Evolutionary conservation across 495 filamentous ascomycete genomes (phyloP).

Genomic region (Penicillium nucicola): DNA sequence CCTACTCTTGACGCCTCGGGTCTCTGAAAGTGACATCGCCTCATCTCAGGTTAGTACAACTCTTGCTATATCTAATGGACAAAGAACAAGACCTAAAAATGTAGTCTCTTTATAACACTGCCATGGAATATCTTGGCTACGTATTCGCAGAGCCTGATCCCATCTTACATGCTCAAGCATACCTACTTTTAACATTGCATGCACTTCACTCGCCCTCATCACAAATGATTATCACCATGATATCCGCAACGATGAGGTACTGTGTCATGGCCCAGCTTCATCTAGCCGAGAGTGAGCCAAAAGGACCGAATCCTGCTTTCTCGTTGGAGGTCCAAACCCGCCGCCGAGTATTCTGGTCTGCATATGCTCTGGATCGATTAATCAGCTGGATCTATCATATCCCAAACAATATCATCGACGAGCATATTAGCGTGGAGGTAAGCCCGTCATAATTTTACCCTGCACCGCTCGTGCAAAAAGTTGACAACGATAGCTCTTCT

Average conservation of each 20-base stretch:
- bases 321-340: conserved; percentile 16
- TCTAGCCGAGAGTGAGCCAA: conserved; percentile 4
- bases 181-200: conserved; percentile 21
- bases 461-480: neutral
- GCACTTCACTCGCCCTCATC: conserved; percentile 24
- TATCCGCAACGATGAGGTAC: conserved; percentile 19
- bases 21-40: conserved; percentile 13
- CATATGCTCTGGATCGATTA: conserved; percentile 22
- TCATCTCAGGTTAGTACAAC: conserved; percentile 13
- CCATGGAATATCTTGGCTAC: conserved; percentile 9
- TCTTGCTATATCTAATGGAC: neutral
- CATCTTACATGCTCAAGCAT: conserved; percentile 20
- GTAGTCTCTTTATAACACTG: conserved; percentile 12
- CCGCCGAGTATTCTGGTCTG: conserved; percentile 23
- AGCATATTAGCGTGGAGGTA: conserved; percentile 19
- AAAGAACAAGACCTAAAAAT: neutral
- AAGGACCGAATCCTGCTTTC: neutral
- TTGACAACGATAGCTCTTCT: conserved; percentile 16
- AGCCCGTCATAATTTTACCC: neutral
- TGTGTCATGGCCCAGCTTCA: conserved; percentile 19
- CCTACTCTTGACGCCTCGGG: conserved; percentile 17
- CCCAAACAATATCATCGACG: conserved; percentile 17
- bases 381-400: conserved; percentile 22
- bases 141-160: conserved; percentile 14
- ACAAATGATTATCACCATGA: conserved; percentile 18